Base-by-base conservation (phyloP, 768 basidiomycete genomes). In the Pulveroboletus ravenelii region DNA sequence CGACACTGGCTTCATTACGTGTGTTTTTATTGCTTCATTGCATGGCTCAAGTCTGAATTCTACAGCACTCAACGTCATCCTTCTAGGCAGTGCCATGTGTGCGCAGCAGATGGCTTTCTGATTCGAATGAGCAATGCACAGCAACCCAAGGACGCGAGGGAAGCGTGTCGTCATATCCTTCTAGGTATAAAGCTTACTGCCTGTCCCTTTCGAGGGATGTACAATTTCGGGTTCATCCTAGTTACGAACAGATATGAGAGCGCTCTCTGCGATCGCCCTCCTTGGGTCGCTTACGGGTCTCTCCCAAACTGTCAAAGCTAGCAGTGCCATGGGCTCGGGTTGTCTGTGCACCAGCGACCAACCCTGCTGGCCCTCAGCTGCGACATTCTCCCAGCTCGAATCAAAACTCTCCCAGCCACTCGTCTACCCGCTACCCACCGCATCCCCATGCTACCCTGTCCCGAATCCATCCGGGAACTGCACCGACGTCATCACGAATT, bases 381-480 rank as follows among this genome's bases (percentile, higher is more conserved):
- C 61, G 2, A 61, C 64, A 1, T 75, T 77, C 52, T 36, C 62
- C 9, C 36, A 51, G 6, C 64, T 78, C 10, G 53, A 67, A 8
- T 56, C 61, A 4, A 61, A 70, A 44, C 44, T 79, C 25, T 77
- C 78, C 1, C 74, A 74, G 32, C 75, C 75, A 0, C 67, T 79
- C 29, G 43, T 80, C 7, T 58, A 65, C 15, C 78, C 77, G 0
- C 40, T 60, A 0, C 74, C 78, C 31, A 31, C 31, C 12, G 31
- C 31, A 10, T 31, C 31, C 31, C 10, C 31, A 31, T 31, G 31
- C 31, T 78, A 79, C 49, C 69, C 76, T 0, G 34, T 52, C 5
- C 56, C 58, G 0, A 42, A 66, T 18, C 67, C 71, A 1, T 70
- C 71, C 9, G 70, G 67, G 1, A 73, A 74, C 43, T 79, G 78